Evolutionary conservation across 148 eudicot genomes (phyloP).

Genomic region (Agrostemma githago): DNA sequence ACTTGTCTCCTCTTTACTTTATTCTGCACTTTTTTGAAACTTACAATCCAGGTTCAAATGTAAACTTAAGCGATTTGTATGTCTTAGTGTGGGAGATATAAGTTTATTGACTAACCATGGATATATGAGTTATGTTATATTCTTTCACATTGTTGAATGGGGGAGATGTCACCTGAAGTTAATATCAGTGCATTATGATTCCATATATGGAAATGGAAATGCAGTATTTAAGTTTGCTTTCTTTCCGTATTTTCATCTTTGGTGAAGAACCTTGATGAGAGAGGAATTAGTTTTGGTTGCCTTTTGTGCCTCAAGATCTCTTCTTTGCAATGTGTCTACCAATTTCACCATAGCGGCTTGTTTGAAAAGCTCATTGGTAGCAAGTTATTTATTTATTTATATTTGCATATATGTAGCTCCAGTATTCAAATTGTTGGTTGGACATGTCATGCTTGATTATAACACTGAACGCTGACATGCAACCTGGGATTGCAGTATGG

Average conservation of each 20-base stretch:
- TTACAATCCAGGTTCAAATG: too few relatives aligned
- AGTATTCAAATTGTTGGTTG: background rate
- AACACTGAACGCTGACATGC: background rate
- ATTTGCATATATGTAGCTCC: too few relatives aligned
- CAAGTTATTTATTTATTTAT: too few relatives aligned
- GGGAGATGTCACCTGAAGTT: background rate
- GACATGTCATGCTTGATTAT: conserved; percentile 3
- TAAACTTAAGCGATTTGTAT: too few relatives aligned
- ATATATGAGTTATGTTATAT: background rate
- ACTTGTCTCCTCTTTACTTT: background rate
- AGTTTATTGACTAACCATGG: background rate
- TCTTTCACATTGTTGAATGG: background rate
- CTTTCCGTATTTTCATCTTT: background rate
- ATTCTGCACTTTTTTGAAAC: too few relatives aligned
- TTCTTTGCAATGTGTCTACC: background rate
- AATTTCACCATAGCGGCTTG: too few relatives aligned
- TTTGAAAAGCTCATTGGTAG: too few relatives aligned
- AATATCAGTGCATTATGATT: conserved; percentile 6
- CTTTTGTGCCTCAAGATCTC: background rate
- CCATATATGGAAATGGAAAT: background rate
- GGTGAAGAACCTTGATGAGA: background rate
- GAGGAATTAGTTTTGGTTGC: background rate
- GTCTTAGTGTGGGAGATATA: too few relatives aligned
- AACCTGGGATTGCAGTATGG: conserved; percentile 67
- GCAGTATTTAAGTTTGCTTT: background rate